Evolutionary conservation across 2,329 filamentous ascomycete genomes (phyloP).

Genomic region (Emmonsiellopsis sp.): DNA sequence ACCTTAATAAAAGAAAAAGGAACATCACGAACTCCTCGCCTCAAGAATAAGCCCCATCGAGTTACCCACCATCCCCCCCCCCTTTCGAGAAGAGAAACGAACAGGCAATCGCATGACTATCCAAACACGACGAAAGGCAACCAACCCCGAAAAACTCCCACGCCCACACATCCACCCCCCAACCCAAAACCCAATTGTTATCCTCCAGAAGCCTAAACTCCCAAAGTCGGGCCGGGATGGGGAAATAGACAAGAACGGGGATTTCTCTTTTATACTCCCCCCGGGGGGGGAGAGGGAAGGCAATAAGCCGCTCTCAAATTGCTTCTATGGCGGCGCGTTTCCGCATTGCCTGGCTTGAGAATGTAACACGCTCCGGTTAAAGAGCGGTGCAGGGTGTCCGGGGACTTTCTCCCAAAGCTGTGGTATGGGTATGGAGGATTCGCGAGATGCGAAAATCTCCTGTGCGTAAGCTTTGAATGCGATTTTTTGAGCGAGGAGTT

Average conservation of each 20-base stretch:
- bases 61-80: conserved; percentile 57
- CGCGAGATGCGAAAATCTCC: conserved; percentile 34
- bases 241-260: neutral
- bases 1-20: conserved; percentile 37
- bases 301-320: conserved; percentile 72
- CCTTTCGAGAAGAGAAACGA: conserved; percentile 43
- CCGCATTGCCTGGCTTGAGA: conserved; percentile 55
- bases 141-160: conserved; percentile 60
- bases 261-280: conserved; percentile 4
- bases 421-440: conserved; percentile 27
- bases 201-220: conserved; percentile 19
- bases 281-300: conserved; percentile 48
- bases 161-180: neutral
- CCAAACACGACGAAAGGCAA: conserved; percentile 65
- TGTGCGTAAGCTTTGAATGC: conserved; percentile 98
- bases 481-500: conserved; percentile 98
- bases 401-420: conserved; percentile 99
- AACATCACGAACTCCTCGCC: conserved; percentile 64
- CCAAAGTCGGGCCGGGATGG: neutral
- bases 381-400: conserved; percentile 63
- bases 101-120: conserved; percentile 97
- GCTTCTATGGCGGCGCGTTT: conserved; percentile 99
- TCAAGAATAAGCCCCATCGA: conserved; percentile 99
- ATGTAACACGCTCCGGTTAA: neutral
- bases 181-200: conserved; percentile 11